Evolutionary conservation across 2,329 filamentous ascomycete species (phyloP), one percentile per base, ranked within the genome.

Genomic region (Nothomitra cinnamomea): DNA sequence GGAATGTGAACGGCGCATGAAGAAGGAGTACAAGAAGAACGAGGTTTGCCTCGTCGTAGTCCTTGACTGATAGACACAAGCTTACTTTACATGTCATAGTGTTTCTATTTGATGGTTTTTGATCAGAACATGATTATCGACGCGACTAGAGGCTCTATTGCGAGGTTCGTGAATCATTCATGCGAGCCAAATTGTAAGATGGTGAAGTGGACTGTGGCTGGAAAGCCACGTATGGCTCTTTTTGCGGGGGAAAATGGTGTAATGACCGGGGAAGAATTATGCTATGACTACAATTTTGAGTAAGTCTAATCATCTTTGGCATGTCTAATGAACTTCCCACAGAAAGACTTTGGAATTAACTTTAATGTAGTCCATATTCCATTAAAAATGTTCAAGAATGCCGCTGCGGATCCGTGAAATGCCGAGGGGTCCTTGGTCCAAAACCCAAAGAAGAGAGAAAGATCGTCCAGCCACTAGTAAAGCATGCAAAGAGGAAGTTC

Each of bases 101-200:
- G 88, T 68, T 96, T 95, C 68, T 98, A 98, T 67, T 74, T 98
- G 51, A 98, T 98, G 92, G 88, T 87, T 54, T 95, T 96, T 65
- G 89, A 96, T 64, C 88, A 95, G 67, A 92, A 94, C 67, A 92
- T 96, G 81, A 94, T 96, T 62, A 94, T 98, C 59, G 92, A 98
- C 70, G 92, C 90, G 35, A 95, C 89, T 25, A 87, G 87, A 54
- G 92, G 92, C 61, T 94, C 87, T 59, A 94, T 96, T 67, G 90
- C 92, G 62, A 85, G 92, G 54, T 98, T 98, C 66, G 89, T 98
- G 65, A 98, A 98, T 65, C 92, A 98, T 67, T 95, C 88, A 17
- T 98, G 92, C 69, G 83, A 86, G 55, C 92, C 92, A 2, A 98
- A 98, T 65, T 96, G 90, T 69, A 80, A 85, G 57, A 96, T 98